These are phyloP conservation scores for Pisolithus albus DNA, from an alignment of 768 basidiomycete species.

Conservation along the genomic window DNA sequence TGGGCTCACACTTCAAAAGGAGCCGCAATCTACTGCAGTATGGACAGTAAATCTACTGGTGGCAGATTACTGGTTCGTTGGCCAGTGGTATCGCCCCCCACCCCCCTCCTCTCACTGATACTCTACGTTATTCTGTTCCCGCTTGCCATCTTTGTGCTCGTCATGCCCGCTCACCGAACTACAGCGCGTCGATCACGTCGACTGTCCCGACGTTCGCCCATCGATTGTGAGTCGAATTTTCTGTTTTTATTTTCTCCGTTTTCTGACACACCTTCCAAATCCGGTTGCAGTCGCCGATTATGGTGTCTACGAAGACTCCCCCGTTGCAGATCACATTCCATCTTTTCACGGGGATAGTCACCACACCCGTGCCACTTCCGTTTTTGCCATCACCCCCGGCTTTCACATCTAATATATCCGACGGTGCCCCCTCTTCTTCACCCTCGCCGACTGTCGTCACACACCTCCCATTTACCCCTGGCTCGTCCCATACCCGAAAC, in stretches of 20 bases:
- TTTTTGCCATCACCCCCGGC: constrained; percentile 14
- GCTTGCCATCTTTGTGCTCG: neutral
- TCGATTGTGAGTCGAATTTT: constrained; percentile 22
- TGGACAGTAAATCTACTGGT: constrained; percentile 5
- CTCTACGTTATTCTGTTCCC: constrained; percentile 4
- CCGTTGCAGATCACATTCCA: constrained; percentile 12
- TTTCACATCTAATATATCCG: constrained; percentile 8
- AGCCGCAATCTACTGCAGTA: constrained; percentile 9
- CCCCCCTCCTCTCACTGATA: constrained; percentile 10
- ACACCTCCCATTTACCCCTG: constrained; percentile 22
- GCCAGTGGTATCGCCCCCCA: constrained; percentile 3
- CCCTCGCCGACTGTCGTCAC: constrained; percentile 13
- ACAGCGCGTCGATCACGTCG: constrained; percentile 37
- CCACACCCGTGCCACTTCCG: neutral
- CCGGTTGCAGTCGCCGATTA: constrained; percentile 23
- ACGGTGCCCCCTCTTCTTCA: constrained; percentile 5
- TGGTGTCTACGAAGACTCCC: constrained; percentile 20
- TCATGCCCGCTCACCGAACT: constrained; percentile 30
- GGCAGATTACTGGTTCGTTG: neutral
- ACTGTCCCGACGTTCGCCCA: constrained; percentile 35
- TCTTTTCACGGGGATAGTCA: constrained; percentile 7
- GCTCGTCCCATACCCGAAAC: constrained; percentile 37
- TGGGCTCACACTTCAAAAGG: constrained; percentile 26
- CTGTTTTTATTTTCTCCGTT: constrained; percentile 20
- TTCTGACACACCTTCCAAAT: constrained; percentile 30